A percentile compares a stretch with the other conserved stretches of the same genome.
Evolutionary conservation across 108 stramenopile genomes (phyloP).

Genomic region (Pseudonitzschia multistriata): DNA sequence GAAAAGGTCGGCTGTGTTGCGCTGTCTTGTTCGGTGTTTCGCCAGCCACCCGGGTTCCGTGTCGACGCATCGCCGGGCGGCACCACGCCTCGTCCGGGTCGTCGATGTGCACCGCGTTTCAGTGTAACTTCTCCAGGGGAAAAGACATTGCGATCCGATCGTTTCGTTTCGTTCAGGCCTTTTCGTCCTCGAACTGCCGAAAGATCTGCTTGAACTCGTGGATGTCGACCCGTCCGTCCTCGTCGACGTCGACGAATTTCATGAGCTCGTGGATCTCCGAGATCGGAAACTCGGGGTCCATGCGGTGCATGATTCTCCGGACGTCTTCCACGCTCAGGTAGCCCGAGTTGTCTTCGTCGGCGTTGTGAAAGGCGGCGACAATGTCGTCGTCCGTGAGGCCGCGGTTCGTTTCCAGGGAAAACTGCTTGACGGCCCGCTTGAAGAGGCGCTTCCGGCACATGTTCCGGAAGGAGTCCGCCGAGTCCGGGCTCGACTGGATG

Average conservation of each 20-base stretch:
- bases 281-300: constrained; percentile 49
- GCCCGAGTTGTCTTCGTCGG: constrained; percentile 52
- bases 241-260: constrained; percentile 64
- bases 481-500: constrained; percentile 54
- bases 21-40: background rate
- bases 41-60: no score
- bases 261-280: constrained; percentile 54
- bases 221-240: constrained; percentile 55
- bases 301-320: constrained; percentile 43
- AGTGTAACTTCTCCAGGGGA: no score
- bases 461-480: constrained; percentile 43
- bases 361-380: constrained; percentile 60
- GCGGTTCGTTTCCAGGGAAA: constrained; percentile 51
- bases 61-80: background rate
- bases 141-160: background rate
- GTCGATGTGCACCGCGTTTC: no score
- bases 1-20: background rate
- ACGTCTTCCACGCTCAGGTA: constrained; percentile 58
- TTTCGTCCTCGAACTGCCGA: constrained; percentile 54
- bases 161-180: background rate
- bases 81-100: no score
- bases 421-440: constrained; percentile 61
- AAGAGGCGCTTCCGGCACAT: constrained; percentile 67
- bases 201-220: constrained; percentile 50
- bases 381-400: constrained; percentile 57